These are phyloP conservation scores for Teunomyces funiuensis DNA, from an alignment of 805 yeast species.

Conservation along the genomic window DNA sequence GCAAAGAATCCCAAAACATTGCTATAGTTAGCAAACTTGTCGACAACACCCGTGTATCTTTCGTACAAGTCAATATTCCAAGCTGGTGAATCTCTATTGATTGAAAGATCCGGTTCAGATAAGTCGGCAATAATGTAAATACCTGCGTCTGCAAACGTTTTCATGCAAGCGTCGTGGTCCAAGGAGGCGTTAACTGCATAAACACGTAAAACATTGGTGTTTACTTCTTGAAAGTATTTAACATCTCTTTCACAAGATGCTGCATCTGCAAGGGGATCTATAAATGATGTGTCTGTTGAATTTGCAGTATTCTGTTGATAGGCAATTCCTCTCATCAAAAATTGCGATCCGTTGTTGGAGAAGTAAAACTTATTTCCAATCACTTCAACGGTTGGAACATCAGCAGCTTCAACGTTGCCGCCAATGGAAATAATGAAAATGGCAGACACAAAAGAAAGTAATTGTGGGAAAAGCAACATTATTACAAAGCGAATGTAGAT, in stretches of 20 bases:
- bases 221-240: slow-evolving; percentile 33
- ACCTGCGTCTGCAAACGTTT: slow-evolving; percentile 40
- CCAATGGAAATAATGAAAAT: slow-evolving; percentile 9
- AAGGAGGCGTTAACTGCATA: slow-evolving; percentile 40
- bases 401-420: slow-evolving; percentile 10
- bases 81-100: slow-evolving; percentile 71
- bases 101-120: slow-evolving; percentile 72
- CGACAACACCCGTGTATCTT: slow-evolving; percentile 82
- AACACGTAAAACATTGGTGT: slow-evolving; percentile 44
- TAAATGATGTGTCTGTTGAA: slow-evolving; percentile 20
- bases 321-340: slow-evolving; percentile 44
- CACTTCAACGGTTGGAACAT: slow-evolving; percentile 35
- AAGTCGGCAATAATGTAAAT: slow-evolving; percentile 45
- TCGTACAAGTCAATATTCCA: slow-evolving; percentile 74
- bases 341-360: slow-evolving; percentile 44
- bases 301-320: slow-evolving; percentile 43
- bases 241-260: slow-evolving; percentile 45
- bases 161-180: slow-evolving; percentile 44
- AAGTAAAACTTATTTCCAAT: slow-evolving; percentile 44
- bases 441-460: slow-evolving; percentile 9
- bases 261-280: slow-evolving; percentile 43
- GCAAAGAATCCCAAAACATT: slow-evolving; percentile 94
- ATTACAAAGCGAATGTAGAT: background rate
- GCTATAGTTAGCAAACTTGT: slow-evolving; percentile 70
- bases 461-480: slow-evolving; percentile 6